A percentile compares a stretch with the other conserved stretches of the same genome.
These are phyloP conservation scores for Trichoderma sp. DNA, from an alignment of 2,329 filamentous ascomycete species.

Conservation along the genomic window DNA sequence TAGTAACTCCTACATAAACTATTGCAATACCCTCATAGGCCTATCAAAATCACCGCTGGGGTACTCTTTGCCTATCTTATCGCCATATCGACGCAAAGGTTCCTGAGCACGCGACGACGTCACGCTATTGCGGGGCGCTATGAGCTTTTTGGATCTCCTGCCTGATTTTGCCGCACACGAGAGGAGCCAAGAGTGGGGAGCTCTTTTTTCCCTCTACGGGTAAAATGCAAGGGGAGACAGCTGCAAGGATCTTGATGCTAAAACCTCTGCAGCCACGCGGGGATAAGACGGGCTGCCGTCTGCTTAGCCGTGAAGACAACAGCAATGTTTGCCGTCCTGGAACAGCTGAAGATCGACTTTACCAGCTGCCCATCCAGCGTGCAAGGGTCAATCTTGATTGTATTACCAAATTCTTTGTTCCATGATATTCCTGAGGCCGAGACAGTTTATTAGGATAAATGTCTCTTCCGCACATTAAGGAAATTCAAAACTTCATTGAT, in stretches of 20 bases:
- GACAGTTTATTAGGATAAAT: too few relatives aligned
- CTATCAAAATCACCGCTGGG: not conserved
- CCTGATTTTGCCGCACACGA: slow-evolving; percentile 16
- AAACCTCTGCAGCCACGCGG: not conserved
- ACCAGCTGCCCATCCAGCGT: too few relatives aligned
- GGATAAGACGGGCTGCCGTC: not conserved
- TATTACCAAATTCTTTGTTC: too few relatives aligned
- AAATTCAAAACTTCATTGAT: too few relatives aligned
- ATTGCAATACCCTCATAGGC: not conserved
- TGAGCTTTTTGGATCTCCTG: slow-evolving; percentile 25
- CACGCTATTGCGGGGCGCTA: slow-evolving; percentile 26
- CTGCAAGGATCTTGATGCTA: not conserved
- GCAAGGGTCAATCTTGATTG: too few relatives aligned
- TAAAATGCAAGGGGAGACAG: not conserved
- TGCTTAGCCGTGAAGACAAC: too few relatives aligned
- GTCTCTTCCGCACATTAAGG: too few relatives aligned
- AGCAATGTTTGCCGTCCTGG: too few relatives aligned
- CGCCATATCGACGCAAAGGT: slow-evolving; percentile 17
- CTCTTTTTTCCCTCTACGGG: not conserved
- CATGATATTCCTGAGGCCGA: too few relatives aligned
- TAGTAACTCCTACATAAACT: not conserved
- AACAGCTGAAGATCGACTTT: too few relatives aligned
- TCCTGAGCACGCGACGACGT: slow-evolving; percentile 23
- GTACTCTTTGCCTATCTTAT: slow-evolving; percentile 15
- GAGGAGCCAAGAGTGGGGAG: slow-evolving; percentile 4